Evolutionary conservation across 179 eudicot species (phyloP).

Genomic region (Drosera spatulata): DNA sequence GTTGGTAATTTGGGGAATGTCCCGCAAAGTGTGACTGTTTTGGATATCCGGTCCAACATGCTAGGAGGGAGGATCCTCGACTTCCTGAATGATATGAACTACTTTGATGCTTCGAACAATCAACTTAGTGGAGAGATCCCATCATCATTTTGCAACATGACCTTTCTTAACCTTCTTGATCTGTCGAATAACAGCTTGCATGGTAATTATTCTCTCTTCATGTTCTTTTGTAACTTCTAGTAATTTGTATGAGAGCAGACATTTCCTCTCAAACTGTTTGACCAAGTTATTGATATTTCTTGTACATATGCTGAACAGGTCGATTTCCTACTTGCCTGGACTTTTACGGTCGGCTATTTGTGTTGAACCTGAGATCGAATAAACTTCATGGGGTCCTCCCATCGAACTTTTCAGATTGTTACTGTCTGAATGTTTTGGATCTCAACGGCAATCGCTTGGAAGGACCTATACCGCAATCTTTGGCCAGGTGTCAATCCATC

Average conservation of each 20-base stretch:
- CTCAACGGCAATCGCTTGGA: slow-evolving; percentile 18
- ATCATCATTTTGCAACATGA: neutral
- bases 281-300: too few species aligned
- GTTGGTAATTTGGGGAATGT: too few species aligned
- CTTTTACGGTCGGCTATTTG: neutral
- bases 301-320: too few species aligned
- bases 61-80: neutral
- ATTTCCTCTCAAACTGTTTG: too few species aligned
- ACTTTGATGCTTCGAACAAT: neutral
- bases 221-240: too few species aligned
- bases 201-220: too few species aligned
- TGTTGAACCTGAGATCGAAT: slow-evolving; percentile 5
- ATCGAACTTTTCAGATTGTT: neutral
- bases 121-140: neutral
- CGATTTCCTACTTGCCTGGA: slow-evolving; percentile 5
- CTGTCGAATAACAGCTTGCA: slow-evolving; percentile 5
- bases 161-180: neutral
- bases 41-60: slow-evolving; percentile 11
- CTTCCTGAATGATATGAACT: too few species aligned
- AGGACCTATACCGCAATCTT: slow-evolving; percentile 15
- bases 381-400: neutral
- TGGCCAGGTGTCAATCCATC: slow-evolving; percentile 4
- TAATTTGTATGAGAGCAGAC: too few species aligned
- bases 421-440: neutral
- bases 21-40: too few species aligned